A percentile compares a stretch with the other conserved stretches of the same genome.
These are phyloP conservation scores for Ogataea allantospora DNA, from an alignment of 805 yeast species.

Conservation along the genomic window DNA sequence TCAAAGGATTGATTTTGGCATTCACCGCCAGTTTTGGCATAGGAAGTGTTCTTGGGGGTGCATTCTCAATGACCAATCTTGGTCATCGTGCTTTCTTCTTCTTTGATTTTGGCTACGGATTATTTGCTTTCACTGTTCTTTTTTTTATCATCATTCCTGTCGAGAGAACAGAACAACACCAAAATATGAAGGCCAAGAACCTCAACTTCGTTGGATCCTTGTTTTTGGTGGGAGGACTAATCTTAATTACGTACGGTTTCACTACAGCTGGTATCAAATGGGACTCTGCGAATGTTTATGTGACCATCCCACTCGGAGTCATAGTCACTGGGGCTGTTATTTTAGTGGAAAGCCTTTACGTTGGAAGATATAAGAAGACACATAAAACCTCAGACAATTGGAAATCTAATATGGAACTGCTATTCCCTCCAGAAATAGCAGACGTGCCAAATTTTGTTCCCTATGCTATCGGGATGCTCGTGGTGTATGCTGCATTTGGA, in stretches of 20 bases:
- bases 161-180: constrained; percentile 27
- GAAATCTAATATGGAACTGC: constrained; percentile 19
- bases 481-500: constrained; percentile 14
- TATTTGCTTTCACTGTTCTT: constrained; percentile 20
- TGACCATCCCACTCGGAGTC: constrained; percentile 40
- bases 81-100: constrained; percentile 42
- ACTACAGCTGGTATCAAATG: constrained; percentile 46
- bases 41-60: constrained; percentile 46
- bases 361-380: constrained; percentile 11
- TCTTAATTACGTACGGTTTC: constrained; percentile 42
- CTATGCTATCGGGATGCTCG: constrained; percentile 15
- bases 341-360: constrained; percentile 31
- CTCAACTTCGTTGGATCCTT: constrained; percentile 31
- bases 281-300: constrained; percentile 41
- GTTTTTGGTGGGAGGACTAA: constrained; percentile 35
- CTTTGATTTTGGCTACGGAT: constrained; percentile 34
- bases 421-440: constrained; percentile 25
- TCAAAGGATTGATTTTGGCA: constrained; percentile 19
- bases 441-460: constrained; percentile 25
- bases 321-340: constrained; percentile 28
- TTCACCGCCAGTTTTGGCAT: constrained; percentile 34
- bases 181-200: constrained; percentile 24
- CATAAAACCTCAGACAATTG: constrained; percentile 9
- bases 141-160: constrained; percentile 30
- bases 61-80: constrained; percentile 35